Base-by-base conservation (phyloP, 1,284 basidiomycete species). In the Takashimella koratensis region DNA sequence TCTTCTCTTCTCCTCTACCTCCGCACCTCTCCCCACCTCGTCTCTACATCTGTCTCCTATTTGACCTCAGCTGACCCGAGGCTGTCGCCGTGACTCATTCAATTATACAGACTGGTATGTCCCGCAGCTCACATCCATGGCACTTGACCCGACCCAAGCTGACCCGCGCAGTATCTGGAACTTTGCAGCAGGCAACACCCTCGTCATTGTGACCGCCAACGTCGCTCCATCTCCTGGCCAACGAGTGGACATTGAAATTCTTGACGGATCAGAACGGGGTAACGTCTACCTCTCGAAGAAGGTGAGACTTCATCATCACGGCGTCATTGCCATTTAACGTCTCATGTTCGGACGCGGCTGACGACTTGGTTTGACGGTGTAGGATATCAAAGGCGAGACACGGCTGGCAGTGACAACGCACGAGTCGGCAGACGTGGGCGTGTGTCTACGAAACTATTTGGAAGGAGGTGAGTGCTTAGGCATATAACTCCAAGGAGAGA, bases 141-240 rank as follows among this genome's bases (percentile, higher is more conserved):
- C 36, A 20, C 27, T 12, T 11, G 13, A n/a, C 22, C 19, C 43
- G 20, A 39, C 21, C 11, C 20, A 24, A 16, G 16, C 45, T 53
- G 22, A 60, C 46, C 4, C 20, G 43, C 44, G 87, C 77, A 96
- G 93, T 76, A 85, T 96, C 56, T 97, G 93, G 93, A 94, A 97
- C 71, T 80, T 87, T 47, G 92, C 87, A n/a, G 86, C 92, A 66
- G 77, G 81, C 2, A 85, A 91, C 66, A 84, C 89, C 5, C 84
- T 96, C 25, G 89, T 95, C 66, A 90, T 98, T 63, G 90, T 97
- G 63, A 97, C 95, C 0, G 91, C 92, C 52, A 95, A 95, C 70
- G 85, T 93, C 39, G 84, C 86, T 0, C 80, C 85, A 0, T 86
- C 86, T 75, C 46, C 62, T 1, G 80, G 81, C 56, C 90, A 93